Evolutionary conservation across 1,139 yeast genomes (phyloP).

Genomic region (Nakaseomyces nivariensis): DNA sequence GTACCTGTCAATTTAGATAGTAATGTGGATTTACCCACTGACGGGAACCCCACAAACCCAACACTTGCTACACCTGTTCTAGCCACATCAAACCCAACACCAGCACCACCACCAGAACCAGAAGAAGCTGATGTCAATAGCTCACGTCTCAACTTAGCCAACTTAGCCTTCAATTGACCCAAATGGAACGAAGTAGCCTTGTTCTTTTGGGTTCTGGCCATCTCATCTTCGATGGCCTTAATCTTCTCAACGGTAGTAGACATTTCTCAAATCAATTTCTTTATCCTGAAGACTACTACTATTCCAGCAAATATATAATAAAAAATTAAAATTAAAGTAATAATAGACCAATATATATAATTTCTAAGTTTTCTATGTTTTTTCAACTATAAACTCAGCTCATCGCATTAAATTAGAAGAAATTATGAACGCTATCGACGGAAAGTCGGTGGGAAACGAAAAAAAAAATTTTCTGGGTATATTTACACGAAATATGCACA

Average conservation of each 20-base stretch:
- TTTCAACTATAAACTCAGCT: too few species aligned
- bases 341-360: too few species aligned
- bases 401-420: too few species aligned
- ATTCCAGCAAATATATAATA: not conserved
- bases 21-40: slow-evolving; percentile 92
- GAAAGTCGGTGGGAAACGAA: too few species aligned
- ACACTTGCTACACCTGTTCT: slow-evolving; percentile 96
- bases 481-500: too few species aligned
- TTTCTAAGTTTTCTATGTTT: too few species aligned
- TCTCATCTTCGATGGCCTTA: slow-evolving; percentile 87
- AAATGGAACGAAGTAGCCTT: slow-evolving; percentile 93
- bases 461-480: too few species aligned
- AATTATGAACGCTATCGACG: too few species aligned
- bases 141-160: slow-evolving; percentile 90
- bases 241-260: slow-evolving; percentile 86
- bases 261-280: slow-evolving; percentile 23
- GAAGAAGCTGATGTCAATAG: slow-evolving; percentile 69
- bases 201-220: slow-evolving; percentile 90
- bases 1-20: slow-evolving; percentile 87
- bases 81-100: slow-evolving; percentile 91
- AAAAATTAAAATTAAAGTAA: too few species aligned
- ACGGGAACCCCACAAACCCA: slow-evolving; percentile 96
- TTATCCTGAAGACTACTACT: not conserved
- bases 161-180: slow-evolving; percentile 92
- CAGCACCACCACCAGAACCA: slow-evolving; percentile 82